Evolutionary conservation across 192 early-diverging fungal genomes (phyloP).

Genomic region (Linnemannia exigua): DNA sequence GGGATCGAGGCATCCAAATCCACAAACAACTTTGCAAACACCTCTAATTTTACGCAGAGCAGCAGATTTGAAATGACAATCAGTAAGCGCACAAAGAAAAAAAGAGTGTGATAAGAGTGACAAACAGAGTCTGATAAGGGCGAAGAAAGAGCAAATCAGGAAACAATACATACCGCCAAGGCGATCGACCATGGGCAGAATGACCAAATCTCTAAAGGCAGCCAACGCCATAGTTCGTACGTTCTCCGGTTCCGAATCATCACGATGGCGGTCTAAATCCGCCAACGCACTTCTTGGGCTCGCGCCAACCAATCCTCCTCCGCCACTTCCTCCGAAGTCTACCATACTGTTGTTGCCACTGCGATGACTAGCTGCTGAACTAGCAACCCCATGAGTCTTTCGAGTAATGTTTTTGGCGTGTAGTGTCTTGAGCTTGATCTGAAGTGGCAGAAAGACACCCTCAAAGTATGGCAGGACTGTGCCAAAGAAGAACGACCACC

Average conservation of each 20-base stretch:
- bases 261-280: conserved; percentile 34
- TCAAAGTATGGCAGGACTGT: conserved; percentile 90
- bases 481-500: conserved; percentile 87
- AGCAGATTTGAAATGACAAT: not conserved
- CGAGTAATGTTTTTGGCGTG: conserved; percentile 29
- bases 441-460: conserved; percentile 86
- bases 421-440: conserved; percentile 49
- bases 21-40: conserved; percentile 72
- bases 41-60: conserved; percentile 53
- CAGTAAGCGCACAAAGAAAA: not conserved
- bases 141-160: not conserved
- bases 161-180: conserved; percentile 69
- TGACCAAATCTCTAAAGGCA: conserved; percentile 76
- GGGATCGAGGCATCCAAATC: conserved; percentile 77
- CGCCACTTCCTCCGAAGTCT: not conserved
- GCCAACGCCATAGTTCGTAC: conserved; percentile 73
- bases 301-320: not conserved
- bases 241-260: conserved; percentile 65
- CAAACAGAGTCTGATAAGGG: too few species aligned
- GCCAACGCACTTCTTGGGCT: conserved; percentile 27
- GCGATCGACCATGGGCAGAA: conserved; percentile 71
- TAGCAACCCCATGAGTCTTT: conserved; percentile 5
- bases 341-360: not conserved
- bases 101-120: not conserved
- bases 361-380: conserved; percentile 10